Conservation (phyloP, 345 rosid species). For the Rhodamnia rubescens region DNA sequence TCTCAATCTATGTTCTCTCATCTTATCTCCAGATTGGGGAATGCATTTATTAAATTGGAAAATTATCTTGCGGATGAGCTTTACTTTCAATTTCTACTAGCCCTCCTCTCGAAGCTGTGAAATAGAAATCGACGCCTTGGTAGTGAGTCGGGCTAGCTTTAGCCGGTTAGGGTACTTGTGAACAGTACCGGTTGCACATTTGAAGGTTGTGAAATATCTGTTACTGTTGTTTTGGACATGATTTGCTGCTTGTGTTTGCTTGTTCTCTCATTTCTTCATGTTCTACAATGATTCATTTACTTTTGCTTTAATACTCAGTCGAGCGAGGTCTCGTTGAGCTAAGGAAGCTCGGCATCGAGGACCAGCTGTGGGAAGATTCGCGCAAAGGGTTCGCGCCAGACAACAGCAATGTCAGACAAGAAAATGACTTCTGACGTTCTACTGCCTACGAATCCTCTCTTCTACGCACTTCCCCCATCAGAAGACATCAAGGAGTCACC, state of each 20-base stretch:
- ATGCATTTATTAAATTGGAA: neutral
- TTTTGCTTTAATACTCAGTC: constrained; percentile 21
- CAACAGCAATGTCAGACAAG: constrained; percentile 15
- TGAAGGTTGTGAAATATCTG: neutral
- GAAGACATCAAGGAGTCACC: neutral
- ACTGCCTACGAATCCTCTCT: neutral
- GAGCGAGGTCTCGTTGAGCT: constrained; percentile 78
- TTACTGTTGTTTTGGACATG: neutral
- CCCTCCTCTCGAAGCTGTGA: neutral
- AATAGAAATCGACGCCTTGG: neutral
- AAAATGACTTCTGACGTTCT: constrained; percentile 18
- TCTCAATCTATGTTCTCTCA: no score
- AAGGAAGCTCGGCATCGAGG: constrained; percentile 63
- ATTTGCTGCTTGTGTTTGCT: neutral
- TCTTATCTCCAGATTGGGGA: neutral
- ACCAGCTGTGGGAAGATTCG: constrained; percentile 61
- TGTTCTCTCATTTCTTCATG: neutral
- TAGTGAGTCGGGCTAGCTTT: neutral
- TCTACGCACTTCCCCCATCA: neutral
- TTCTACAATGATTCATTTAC: neutral
- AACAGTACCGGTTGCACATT: neutral
- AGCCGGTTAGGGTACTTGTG: neutral
- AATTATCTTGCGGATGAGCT: neutral
- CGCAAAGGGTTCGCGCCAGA: constrained; percentile 40
- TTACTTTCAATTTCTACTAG: neutral